Evolutionary conservation across 73 alveolate species (phyloP), one percentile per base, ranked within the genome.

Genomic region (Symbiodinium natans): DNA sequence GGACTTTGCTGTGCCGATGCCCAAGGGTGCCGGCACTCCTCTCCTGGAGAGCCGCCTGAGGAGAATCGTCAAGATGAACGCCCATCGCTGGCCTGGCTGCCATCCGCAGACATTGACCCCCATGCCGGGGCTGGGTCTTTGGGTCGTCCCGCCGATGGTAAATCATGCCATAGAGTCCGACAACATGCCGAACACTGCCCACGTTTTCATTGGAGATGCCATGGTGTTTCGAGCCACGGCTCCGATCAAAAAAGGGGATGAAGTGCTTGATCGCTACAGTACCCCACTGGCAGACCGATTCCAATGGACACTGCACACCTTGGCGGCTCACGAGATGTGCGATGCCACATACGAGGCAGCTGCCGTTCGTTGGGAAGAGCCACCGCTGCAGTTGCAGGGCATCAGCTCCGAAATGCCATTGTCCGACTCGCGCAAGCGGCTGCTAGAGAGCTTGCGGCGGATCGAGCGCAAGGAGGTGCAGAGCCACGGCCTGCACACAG

Each of bases 281-380:
- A 90, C 97, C 10, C 97, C 97, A 19, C 80, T 90, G 52, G 97
- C 97, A 2, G 97, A 90, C 36, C 97, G 80, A n/a, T 90, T 90
- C 39, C 89, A 90, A 75, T 90, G 48, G 89, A 90, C 97, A 13
- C 77, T 90, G 54, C 97, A 90, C 77, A 90, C 97, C 52, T 41
- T 90, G 87, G 97, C 97, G 8, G 97, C 97, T 13, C 97, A 90
- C n/a, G 97, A 75, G 54, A 90, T 90, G 97, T 46, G 97, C n/a
- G 97, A 90, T 73, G 89, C 97, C 5, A 39, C 80, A 80, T 90
- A 90, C n/a, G 97, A 90, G 97, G 80, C 80, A 63, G 80, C 80
- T 13, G 80, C 80, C 1, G 80, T n/a, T 29, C 80, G 80, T 29
- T 63, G 80, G 80, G 80, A 63, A 63, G 80, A 63, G 80, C 80